phyloP scores from a whole-genome alignment of 2,329 filamentous ascomycete genomes.

The Apiospora pterosperma region DNA sequence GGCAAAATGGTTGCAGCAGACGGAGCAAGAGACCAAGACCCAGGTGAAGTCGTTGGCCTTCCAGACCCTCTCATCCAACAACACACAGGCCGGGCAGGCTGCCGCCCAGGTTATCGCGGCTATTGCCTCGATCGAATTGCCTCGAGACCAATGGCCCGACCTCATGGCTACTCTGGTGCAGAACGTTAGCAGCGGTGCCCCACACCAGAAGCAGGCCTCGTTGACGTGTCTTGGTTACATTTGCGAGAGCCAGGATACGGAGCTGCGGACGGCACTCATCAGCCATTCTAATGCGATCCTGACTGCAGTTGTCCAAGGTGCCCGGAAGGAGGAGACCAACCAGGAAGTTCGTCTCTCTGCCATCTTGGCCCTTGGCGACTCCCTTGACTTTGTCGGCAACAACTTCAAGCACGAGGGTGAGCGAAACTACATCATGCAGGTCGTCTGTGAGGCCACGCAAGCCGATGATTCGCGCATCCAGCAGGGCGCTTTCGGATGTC shows the following conservation, averaged over 20 bases:
- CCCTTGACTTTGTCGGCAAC: conserved; percentile 93
- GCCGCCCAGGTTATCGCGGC: conserved; percentile 94
- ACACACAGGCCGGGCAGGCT: conserved; percentile 80
- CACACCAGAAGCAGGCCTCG: conserved; percentile 90
- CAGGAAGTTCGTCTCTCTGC: conserved; percentile 86
- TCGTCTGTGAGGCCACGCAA: conserved; percentile 98
- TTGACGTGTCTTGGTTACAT: conserved; percentile 97
- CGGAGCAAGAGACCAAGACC: conserved; percentile 77
- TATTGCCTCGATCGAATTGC: conserved; percentile 91
- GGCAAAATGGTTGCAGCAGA: conserved; percentile 84
- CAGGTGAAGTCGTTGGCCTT: conserved; percentile 89
- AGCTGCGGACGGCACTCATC: conserved; percentile 76
- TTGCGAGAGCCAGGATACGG: conserved; percentile 89
- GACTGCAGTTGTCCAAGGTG: conserved; percentile 95
- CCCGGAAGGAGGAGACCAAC: conserved; percentile 93
- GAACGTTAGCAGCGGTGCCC: conserved; percentile 82
- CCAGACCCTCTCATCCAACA: conserved; percentile 76
- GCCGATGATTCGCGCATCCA: conserved; percentile 88
- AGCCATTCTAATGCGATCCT: conserved; percentile 95
- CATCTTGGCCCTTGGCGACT: conserved; percentile 91
- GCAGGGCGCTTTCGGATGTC: conserved; percentile 91
- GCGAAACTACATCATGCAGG: conserved; percentile 99
- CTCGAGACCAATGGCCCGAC: conserved; percentile 88
- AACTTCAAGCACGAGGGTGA: conserved; percentile 99
- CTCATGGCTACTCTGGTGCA: conserved; percentile 86